phyloP scores from a whole-genome alignment of 2,329 filamentous ascomycete species.

The Colletotrichum somersetense region DNA sequence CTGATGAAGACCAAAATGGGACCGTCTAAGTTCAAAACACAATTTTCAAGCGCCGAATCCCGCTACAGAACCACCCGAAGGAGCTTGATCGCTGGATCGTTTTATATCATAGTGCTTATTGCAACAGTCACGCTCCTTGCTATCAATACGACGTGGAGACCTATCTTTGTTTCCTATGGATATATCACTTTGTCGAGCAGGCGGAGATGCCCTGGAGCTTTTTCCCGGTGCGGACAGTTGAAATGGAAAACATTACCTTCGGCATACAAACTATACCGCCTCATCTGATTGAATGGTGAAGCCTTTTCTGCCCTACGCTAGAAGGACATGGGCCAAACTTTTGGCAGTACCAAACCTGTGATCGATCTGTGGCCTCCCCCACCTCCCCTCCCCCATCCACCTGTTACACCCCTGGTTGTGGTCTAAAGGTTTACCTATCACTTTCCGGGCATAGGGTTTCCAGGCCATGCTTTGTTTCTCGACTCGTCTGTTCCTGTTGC shows the following conservation, averaged over 20 bases:
- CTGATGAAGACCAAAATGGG: slow-evolving; percentile 3
- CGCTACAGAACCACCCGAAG: slow-evolving; percentile 17
- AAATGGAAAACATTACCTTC: background rate
- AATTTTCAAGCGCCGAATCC: slow-evolving; percentile 9
- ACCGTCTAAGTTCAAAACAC: slow-evolving; percentile 9
- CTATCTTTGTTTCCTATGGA: background rate
- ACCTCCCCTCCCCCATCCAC: background rate
- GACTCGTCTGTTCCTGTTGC: background rate
- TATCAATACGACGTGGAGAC: too few species aligned
- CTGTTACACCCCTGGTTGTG: background rate
- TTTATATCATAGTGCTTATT: slow-evolving; percentile 13
- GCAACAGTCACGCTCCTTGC: background rate
- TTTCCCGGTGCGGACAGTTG: background rate
- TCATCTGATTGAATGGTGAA: background rate
- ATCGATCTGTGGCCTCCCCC: background rate
- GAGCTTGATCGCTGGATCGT: slow-evolving; percentile 26
- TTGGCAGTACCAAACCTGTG: background rate
- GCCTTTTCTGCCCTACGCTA: background rate
- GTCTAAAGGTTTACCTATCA: background rate
- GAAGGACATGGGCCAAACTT: background rate
- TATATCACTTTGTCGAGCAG: slow-evolving; percentile 3
- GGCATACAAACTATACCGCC: too few species aligned
- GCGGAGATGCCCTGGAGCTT: background rate
- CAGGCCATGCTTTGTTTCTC: background rate
- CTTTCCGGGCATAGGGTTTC: background rate